A percentile compares a stretch with the other conserved stretches of the same genome.
Conservation (phyloP, 345 rosid genomes). For the Moringa oleifera region DNA sequence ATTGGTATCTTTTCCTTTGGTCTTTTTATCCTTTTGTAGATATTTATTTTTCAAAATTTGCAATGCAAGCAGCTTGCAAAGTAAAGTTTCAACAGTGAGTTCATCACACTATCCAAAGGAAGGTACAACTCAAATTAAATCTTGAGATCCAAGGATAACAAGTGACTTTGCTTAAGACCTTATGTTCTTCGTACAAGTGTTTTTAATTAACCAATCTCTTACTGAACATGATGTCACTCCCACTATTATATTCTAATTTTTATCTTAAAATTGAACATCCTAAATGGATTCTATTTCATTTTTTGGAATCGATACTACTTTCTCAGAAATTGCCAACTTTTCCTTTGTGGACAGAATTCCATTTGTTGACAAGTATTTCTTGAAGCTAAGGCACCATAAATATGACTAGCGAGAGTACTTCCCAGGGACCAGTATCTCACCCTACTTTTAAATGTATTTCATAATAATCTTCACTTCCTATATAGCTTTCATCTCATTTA, state of each 20-base stretch:
- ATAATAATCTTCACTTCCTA: neutral
- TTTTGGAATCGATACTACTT: neutral
- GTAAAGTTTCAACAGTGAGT: constrained; percentile 62
- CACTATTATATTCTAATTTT: neutral
- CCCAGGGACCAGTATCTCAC: constrained; percentile 31
- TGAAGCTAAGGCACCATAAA: constrained; percentile 23
- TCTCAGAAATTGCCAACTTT: constrained; percentile 39
- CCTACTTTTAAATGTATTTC: constrained; percentile 32
- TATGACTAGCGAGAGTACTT: constrained; percentile 48
- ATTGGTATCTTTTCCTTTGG: too few relatives aligned
- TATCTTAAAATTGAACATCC: neutral
- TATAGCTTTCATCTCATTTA: neutral
- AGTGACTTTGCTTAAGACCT: constrained; percentile 46
- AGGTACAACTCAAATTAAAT: constrained; percentile 32
- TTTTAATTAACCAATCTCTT: neutral
- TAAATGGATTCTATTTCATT: neutral
- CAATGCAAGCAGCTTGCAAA: constrained; percentile 61
- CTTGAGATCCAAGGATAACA: constrained; percentile 29
- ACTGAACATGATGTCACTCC: too few relatives aligned
- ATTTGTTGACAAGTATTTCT: constrained; percentile 44
- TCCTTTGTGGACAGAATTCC: constrained; percentile 60
- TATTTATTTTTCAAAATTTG: constrained; percentile 65
- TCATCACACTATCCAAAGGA: too few relatives aligned
- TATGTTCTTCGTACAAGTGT: constrained; percentile 31
- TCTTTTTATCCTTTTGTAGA: too few relatives aligned